Evolutionary conservation across 176 grass and related monocot species (phyloP).

Genomic region (Oryza australiensis): DNA sequence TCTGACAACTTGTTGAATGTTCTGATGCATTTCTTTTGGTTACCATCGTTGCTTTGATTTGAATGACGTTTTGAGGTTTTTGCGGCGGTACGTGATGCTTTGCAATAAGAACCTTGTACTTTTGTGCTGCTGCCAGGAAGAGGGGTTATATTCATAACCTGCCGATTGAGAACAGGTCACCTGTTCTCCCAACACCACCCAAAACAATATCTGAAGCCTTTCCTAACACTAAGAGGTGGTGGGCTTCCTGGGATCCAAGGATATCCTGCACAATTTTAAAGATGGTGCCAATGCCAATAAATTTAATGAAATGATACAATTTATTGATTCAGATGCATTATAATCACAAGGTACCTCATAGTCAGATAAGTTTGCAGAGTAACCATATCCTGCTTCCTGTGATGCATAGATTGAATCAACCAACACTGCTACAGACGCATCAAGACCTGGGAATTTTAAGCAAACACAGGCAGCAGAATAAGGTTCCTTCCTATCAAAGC

Average conservation of each 20-base stretch:
- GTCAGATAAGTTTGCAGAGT: conserved; percentile 1
- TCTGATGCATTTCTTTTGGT: background rate
- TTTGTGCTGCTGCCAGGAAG: conserved; percentile 72
- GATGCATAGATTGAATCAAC: conserved; percentile 80
- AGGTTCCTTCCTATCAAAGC: background rate
- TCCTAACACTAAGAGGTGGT: conserved; percentile 55
- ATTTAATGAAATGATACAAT: background rate
- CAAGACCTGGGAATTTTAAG: conserved; percentile 54
- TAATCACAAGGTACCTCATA: conserved; percentile 46
- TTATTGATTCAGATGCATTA: background rate
- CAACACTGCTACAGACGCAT: conserved; percentile 59
- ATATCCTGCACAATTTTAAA: conserved; percentile 41
- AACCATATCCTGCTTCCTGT: conserved; percentile 42
- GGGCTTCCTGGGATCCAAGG: conserved; percentile 72
- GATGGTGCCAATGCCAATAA: conserved; percentile 1
- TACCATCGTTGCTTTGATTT: background rate
- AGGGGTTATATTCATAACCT: conserved; percentile 85
- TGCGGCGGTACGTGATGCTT: too few species aligned
- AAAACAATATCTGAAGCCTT: conserved; percentile 71
- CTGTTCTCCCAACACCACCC: conserved; percentile 54
- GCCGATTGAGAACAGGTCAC: conserved; percentile 53
- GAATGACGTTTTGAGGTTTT: background rate
- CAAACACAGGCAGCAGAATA: conserved; percentile 26
- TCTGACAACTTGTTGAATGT: background rate
- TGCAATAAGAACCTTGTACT: too few species aligned